phyloP scores from a whole-genome alignment of 225 moss, liverwort and hornwort species.

The Physcomitrium patens region DNA sequence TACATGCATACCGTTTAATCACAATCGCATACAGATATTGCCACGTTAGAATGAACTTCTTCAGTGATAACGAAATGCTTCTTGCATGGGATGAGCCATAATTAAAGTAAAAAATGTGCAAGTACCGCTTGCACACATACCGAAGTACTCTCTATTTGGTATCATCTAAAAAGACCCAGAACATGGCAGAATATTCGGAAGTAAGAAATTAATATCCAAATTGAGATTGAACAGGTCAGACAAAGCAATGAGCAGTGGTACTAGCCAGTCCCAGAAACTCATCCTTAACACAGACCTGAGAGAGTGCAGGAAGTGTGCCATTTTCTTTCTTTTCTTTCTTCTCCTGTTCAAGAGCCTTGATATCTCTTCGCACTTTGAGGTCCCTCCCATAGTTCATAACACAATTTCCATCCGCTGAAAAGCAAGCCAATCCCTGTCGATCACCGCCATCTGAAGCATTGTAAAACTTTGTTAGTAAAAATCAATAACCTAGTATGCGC shows the following conservation, averaged over 20 bases:
- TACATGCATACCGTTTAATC: background rate
- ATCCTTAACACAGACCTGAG: slow-evolving; percentile 25
- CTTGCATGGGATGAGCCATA: background rate
- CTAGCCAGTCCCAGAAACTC: background rate
- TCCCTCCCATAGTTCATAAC: slow-evolving; percentile 36
- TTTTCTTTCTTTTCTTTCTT: slow-evolving; percentile 38
- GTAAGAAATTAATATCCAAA: background rate
- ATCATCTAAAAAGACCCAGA: background rate
- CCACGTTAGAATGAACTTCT: background rate
- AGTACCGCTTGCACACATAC: background rate
- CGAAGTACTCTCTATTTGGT: background rate
- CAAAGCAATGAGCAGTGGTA: no score
- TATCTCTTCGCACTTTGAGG: slow-evolving; percentile 28
- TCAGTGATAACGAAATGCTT: no score
- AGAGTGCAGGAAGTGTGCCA: slow-evolving; percentile 16
- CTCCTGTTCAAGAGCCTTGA: slow-evolving; percentile 33
- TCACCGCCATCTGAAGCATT: slow-evolving; percentile 31
- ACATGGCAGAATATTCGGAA: background rate
- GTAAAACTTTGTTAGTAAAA: slow-evolving; percentile 8
- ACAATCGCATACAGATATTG: background rate
- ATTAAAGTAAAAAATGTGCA: background rate
- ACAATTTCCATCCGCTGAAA: slow-evolving; percentile 32
- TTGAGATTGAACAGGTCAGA: background rate
- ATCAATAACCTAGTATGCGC: background rate
- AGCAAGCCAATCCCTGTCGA: slow-evolving; percentile 29